Percentiles rank a stretch among this genome's conserved stretches.
Evolutionary conservation across 2,329 filamentous ascomycete genomes (phyloP).

Genomic region (Davidsoniella eucalypti): DNA sequence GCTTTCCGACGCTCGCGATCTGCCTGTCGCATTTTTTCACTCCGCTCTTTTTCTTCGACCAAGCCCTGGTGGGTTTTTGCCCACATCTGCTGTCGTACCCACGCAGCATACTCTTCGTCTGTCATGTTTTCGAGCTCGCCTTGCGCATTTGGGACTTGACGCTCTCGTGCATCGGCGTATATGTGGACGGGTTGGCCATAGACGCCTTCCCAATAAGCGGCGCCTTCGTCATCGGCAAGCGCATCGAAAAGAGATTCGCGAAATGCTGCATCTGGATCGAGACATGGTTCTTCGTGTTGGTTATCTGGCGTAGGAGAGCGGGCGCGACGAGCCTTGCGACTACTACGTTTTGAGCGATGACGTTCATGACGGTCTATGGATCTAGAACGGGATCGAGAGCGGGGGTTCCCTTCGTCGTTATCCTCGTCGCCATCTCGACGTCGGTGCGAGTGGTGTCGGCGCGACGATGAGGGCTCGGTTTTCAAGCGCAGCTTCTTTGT

Average conservation of each 20-base stretch:
- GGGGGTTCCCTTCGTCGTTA: slow-evolving; percentile 4
- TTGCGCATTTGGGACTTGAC: slow-evolving; percentile 21
- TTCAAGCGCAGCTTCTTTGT: slow-evolving; percentile 7
- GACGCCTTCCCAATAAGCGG: slow-evolving; percentile 87
- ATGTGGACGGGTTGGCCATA: slow-evolving; percentile 89
- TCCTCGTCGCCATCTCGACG: slow-evolving; percentile 16
- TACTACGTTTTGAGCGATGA: slow-evolving; percentile 14
- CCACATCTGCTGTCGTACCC: slow-evolving; percentile 85
- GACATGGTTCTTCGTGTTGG: slow-evolving; percentile 28
- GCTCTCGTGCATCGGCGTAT: slow-evolving; percentile 30
- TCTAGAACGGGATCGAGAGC: not conserved
- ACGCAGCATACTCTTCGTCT: slow-evolving; percentile 79
- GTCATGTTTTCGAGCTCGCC: slow-evolving; percentile 66
- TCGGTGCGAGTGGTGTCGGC: slow-evolving; percentile 16
- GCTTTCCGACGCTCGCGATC: slow-evolving; percentile 17
- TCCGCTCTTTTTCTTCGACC: slow-evolving; percentile 54
- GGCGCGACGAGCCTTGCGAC: slow-evolving; percentile 19
- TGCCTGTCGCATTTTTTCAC: slow-evolving; percentile 31
- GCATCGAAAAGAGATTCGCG: slow-evolving; percentile 92
- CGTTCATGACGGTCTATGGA: slow-evolving; percentile 18
- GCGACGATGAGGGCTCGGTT: not conserved
- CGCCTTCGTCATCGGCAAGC: slow-evolving; percentile 90
- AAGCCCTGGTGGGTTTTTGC: slow-evolving; percentile 80
- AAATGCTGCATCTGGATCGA: slow-evolving; percentile 63
- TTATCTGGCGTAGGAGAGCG: slow-evolving; percentile 31